Evolutionary conservation across 164 flowering plant genomes (phyloP), one percentile per base, ranked within the genome.

Genomic region (Vitis amurensis): DNA sequence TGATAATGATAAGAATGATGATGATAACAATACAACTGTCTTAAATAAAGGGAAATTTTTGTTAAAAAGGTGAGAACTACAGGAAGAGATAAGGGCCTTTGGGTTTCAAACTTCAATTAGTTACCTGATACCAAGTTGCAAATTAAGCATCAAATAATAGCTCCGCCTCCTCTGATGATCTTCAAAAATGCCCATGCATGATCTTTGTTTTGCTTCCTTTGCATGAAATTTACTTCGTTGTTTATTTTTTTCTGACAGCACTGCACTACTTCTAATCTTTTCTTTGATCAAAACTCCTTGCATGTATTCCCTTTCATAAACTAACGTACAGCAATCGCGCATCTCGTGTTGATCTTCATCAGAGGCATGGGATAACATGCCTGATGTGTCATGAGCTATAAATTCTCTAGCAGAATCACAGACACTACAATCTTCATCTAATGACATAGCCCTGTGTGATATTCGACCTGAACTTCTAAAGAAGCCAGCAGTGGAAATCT

Each of bases 91-190:
- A 27, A 61, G 17, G 27, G 4, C 60, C 13, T 57, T 57, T 3
- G 44, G 55, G 44, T 12, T 9, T 14, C 50, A 16, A 14, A 59
- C 30, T 29, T 63, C 68, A 51, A 61, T 67, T 53, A 55, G 60
- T 64, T 84, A 91, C 99, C 99, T 91, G 81, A 94, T 94, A 68
- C 99, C 99, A 79, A 91, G 94, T 75, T 94, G 98, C 82, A 94
- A 84, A 76, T 84, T 91, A 66, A 92, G 98, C 96, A 81, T 90
- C 63, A 94, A 72, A 80, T 85, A 83, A 71, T 85, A 86, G 83
- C 91, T 90, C 72, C 73, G 44, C 44, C 44, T 37, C 44, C 44
- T 37, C 7, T 3, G 81, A 56, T 77, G 84, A 71, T 89, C 84
- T 74, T 78, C 76, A 63, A 80, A 77, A 61, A 86, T 74, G 68